These are phyloP conservation scores for Phytophthora fragariaefolia DNA, from an alignment of 352 stramenopile genomes.

Conservation along the genomic window DNA sequence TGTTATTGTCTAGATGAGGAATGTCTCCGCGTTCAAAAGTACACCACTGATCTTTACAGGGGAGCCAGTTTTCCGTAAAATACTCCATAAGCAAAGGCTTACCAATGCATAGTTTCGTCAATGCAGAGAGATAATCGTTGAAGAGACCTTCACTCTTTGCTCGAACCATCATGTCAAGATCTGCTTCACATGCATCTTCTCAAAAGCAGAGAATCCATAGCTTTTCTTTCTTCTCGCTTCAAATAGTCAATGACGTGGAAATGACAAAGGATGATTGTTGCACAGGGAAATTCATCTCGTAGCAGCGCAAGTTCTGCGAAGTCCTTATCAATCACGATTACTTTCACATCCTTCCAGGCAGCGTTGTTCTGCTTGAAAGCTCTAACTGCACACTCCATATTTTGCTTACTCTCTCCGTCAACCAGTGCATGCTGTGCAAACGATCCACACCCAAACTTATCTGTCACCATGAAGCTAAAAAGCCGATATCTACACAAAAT, in stretches of 20 bases:
- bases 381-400: conserved; percentile 4
- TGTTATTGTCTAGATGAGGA: conserved; percentile 21
- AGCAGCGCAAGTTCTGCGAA: conserved; percentile 6
- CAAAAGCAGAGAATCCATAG: background rate
- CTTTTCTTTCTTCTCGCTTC: conserved; percentile 5
- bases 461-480: conserved; percentile 13
- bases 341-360: background rate
- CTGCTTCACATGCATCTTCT: background rate
- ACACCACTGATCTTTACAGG: background rate
- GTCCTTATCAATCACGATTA: conserved; percentile 19
- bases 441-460: conserved; percentile 10
- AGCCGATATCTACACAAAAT: conserved; percentile 10
- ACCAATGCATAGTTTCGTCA: background rate
- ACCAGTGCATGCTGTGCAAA: conserved; percentile 17
- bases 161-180: conserved; percentile 9
- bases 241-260: conserved; percentile 24
- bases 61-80: conserved; percentile 13
- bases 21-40: conserved; percentile 8
- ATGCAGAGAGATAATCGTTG: background rate
- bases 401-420: conserved; percentile 8
- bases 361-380: conserved; percentile 19
- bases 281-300: background rate
- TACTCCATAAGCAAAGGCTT: background rate
- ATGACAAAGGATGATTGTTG: conserved; percentile 8
- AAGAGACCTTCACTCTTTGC: background rate